Evolutionary conservation across 768 basidiomycete species (phyloP).

Genomic region (Hydnomerulius pinastri): DNA sequence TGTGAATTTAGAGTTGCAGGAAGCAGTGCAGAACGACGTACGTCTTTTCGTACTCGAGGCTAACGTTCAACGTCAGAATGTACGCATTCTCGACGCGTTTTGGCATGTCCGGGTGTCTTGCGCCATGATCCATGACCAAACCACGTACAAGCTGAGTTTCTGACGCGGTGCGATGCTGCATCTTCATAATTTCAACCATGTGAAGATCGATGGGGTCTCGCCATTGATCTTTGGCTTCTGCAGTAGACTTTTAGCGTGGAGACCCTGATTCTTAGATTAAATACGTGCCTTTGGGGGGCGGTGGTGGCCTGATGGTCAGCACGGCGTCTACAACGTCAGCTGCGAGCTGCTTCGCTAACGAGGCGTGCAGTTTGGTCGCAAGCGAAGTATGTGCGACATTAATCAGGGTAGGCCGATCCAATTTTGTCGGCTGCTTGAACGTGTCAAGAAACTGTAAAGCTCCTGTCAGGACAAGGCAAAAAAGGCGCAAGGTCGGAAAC

Average conservation of each 20-base stretch:
- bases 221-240: conserved; percentile 67
- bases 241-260: conserved; percentile 24
- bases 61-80: conserved; percentile 95
- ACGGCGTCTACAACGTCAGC: conserved; percentile 97
- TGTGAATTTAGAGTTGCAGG: conserved; percentile 19
- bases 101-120: conserved; percentile 98
- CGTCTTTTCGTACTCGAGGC: conserved; percentile 99
- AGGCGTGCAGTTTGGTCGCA: conserved; percentile 84
- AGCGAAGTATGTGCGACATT: conserved; percentile 95
- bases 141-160: conserved; percentile 96
- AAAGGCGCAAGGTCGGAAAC: conserved; percentile 34
- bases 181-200: conserved; percentile 99
- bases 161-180: conserved; percentile 98
- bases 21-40: conserved; percentile 45
- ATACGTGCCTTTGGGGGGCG: conserved; percentile 56
- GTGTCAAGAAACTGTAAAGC: conserved; percentile 80
- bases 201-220: conserved; percentile 94
- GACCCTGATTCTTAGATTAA: conserved; percentile 28
- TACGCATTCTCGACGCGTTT: conserved; percentile 96
- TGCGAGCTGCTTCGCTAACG: conserved; percentile 84
- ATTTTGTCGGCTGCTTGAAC: conserved; percentile 75
- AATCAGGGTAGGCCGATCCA: conserved; percentile 90
- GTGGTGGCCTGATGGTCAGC: conserved; percentile 75
- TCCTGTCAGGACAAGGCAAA: conserved; percentile 22
- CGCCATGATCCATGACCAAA: conserved; percentile 95